Percentiles rank a stretch among this genome's conserved stretches.
These are phyloP conservation scores for Heritiera fomes DNA, from an alignment of 345 rosid species.

Conservation along the genomic window DNA sequence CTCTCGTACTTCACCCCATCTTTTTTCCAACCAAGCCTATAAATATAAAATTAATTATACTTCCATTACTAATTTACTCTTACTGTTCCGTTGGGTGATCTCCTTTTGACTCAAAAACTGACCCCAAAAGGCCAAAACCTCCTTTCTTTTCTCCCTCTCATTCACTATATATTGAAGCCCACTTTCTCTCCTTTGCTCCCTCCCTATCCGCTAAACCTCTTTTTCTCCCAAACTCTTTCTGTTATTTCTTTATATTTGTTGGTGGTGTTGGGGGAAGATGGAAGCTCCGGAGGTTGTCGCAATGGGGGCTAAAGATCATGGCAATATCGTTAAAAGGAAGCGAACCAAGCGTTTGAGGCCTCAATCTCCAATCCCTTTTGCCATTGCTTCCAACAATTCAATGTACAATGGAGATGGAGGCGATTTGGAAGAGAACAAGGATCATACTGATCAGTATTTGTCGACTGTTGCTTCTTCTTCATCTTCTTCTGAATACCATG, in stretches of 20 bases:
- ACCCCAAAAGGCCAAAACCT: constrained; percentile 11
- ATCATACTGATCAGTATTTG: not conserved
- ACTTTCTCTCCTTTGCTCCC: constrained; percentile 19
- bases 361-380: constrained; percentile 57
- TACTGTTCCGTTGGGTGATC: constrained; percentile 36
- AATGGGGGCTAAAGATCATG: constrained; percentile 37
- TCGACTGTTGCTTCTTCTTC: constrained; percentile 33
- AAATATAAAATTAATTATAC: not conserved
- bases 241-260: not conserved
- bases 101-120: constrained; percentile 33
- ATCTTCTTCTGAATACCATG: constrained; percentile 34
- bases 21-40: constrained; percentile 15
- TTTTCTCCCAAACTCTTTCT: not conserved
- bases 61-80: constrained; percentile 31
- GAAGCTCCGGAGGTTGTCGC: constrained; percentile 45
- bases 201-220: constrained; percentile 3
- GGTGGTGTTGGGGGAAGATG: constrained; percentile 35
- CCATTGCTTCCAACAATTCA: constrained; percentile 34
- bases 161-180: constrained; percentile 16
- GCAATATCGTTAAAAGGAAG: constrained; percentile 64
- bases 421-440: constrained; percentile 13
- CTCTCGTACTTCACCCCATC: too few species aligned
- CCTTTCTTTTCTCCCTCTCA: constrained; percentile 1
- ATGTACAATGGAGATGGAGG: constrained; percentile 29
- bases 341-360: constrained; percentile 74